Evolutionary conservation across 1,139 yeast genomes (phyloP).

Genomic region (Meyerozyma carpophila): DNA sequence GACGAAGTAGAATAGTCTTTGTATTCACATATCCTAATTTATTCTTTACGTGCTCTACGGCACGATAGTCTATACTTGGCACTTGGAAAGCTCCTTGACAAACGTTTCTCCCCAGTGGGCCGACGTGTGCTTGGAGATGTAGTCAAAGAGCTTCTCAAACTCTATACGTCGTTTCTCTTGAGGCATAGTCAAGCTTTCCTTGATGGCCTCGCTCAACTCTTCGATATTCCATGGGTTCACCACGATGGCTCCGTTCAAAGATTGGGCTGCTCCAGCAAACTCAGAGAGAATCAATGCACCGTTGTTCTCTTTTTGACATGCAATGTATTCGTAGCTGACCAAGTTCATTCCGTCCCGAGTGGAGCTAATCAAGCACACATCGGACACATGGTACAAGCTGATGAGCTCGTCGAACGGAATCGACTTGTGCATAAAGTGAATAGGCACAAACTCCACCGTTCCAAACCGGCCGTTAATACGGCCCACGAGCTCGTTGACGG

Average conservation of each 20-base stretch:
- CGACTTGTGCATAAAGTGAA: constrained; percentile 91
- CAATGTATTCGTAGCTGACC: constrained; percentile 93
- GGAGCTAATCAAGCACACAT: constrained; percentile 87
- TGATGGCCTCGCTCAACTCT: constrained; percentile 79
- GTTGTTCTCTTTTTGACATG: constrained; percentile 83
- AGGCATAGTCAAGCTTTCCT: constrained; percentile 82
- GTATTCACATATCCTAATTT: neutral
- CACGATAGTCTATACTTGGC: constrained; percentile 8
- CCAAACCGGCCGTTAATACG: constrained; percentile 96
- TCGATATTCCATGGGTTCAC: constrained; percentile 99
- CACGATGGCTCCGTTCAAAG: constrained; percentile 85
- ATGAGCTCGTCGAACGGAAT: constrained; percentile 88
- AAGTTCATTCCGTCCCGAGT: constrained; percentile 98
- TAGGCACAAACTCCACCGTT: constrained; percentile 95
- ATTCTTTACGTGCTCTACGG: neutral
- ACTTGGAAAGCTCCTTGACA: constrained; percentile 73
- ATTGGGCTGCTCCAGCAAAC: constrained; percentile 99
- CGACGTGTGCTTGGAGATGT: constrained; percentile 88
- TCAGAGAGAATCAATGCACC: constrained; percentile 87
- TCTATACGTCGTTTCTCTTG: constrained; percentile 72
- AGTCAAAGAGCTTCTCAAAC: constrained; percentile 76
- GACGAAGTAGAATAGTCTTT: constrained; percentile 7
- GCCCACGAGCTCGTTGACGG: constrained; percentile 94
- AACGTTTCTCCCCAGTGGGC: constrained; percentile 97
- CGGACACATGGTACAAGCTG: constrained; percentile 78